phyloP scores from a whole-genome alignment of 192 early-diverging fungal species.

The Coemansia sp. region DNA sequence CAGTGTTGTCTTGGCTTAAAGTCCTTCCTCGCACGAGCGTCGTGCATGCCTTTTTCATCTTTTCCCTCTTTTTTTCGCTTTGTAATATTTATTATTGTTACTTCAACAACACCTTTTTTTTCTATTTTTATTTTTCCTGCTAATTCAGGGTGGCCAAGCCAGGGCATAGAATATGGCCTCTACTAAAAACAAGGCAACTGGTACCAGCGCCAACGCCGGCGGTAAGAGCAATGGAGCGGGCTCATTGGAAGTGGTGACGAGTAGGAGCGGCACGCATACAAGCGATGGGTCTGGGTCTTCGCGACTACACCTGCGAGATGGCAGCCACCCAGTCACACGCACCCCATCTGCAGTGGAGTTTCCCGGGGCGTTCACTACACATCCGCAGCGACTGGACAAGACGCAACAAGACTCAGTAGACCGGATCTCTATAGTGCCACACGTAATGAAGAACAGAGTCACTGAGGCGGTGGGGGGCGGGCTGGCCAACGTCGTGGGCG shows the following conservation, averaged over 20 bases:
- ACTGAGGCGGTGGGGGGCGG: constrained; percentile 52
- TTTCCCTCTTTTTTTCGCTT: background rate
- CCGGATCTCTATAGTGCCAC: constrained; percentile 15
- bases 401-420: constrained; percentile 6
- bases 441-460: constrained; percentile 34
- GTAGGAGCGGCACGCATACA: background rate
- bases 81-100: background rate
- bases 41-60: background rate
- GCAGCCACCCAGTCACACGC: constrained; percentile 15
- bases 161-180: constrained; percentile 7
- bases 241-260: constrained; percentile 1
- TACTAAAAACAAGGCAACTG: background rate
- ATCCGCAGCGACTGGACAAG: constrained; percentile 18
- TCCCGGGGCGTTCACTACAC: constrained; percentile 49
- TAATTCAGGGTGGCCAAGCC: background rate
- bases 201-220: background rate
- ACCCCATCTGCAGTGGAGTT: constrained; percentile 47
- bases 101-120: background rate
- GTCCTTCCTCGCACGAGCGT: constrained; percentile 3
- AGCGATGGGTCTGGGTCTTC: constrained; percentile 3
- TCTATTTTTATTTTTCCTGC: background rate
- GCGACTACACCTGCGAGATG: background rate
- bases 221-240: background rate
- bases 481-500: constrained; percentile 47
- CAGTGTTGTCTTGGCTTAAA: background rate